phyloP scores from a whole-genome alignment of 2,329 filamentous ascomycete species.

The Colletotrichum costaricense region DNA sequence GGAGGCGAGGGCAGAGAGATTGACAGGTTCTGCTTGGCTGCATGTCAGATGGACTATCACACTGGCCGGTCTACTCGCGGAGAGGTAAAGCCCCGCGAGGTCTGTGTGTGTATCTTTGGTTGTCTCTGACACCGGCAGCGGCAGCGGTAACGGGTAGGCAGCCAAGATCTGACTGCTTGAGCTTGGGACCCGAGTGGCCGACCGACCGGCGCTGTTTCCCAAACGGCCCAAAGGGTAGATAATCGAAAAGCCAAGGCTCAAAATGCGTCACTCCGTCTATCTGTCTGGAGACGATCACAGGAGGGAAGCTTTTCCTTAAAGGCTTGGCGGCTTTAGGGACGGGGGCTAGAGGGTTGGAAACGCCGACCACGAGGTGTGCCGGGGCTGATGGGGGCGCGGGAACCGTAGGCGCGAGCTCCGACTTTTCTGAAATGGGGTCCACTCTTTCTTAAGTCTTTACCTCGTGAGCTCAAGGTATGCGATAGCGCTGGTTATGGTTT shows the following conservation, averaged over 20 bases:
- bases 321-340: neutral
- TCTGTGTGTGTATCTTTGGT: neutral
- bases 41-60: neutral
- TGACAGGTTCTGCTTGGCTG: no score
- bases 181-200: neutral
- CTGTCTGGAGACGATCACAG: neutral
- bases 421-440: neutral
- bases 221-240: neutral
- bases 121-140: neutral
- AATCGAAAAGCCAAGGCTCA: neutral
- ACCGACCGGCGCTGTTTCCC: no score
- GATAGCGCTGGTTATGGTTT: neutral
- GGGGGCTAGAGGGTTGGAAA: neutral
- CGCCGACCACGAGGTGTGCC: conserved; percentile 17
- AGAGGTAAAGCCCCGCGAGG: no score
- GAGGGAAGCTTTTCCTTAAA: neutral
- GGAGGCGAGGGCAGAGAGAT: neutral
- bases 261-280: neutral
- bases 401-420: conserved; percentile 28
- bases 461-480: neutral
- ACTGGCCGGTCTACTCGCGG: no score
- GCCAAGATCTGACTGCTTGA: neutral
- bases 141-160: neutral
- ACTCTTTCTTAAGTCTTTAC: neutral
- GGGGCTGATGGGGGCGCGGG: neutral